Base-by-base conservation (phyloP, 441 rosid species). In the Daphne laureola region DNA sequence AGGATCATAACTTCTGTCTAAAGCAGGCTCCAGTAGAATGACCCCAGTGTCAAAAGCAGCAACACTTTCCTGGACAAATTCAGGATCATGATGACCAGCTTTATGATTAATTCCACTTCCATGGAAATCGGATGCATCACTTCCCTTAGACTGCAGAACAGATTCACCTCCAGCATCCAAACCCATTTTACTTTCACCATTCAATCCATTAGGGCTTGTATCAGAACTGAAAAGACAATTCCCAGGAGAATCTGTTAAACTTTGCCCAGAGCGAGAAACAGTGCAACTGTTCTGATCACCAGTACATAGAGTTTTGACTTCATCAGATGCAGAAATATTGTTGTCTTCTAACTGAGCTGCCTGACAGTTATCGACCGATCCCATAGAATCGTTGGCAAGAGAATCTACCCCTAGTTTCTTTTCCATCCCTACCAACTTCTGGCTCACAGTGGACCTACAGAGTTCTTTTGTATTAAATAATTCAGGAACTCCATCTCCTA, bases 91-190 rank as follows among this genome's bases (percentile, higher is more conserved):
- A 23, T 61, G 57, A 67, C 51, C 66, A 51, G 51, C 46, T 40
- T 43, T 3, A 18, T 46, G 54, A 43, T 66, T 43, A n/a, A 44
- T 46, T 40, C 42, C 55, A 46, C 43, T 52, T 40, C 25, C 47
- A 43, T 18, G 26, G 44, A 41, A 54, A 54, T 46, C 53, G 56
- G 50, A 54, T 4, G 25, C 27, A 26, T 50, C 68, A 55, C 49
- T 62, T 12, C 54, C 63, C 35, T 56, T 47, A 26, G 72, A 51
- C 53, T 17, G 15, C 47, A 43, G 31, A 61, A 52, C 51, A 53
- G 51, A 63, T 65, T 63, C 63, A 55, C 53, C 70, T 43, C 65
- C 50, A 45, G 70, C 63, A 62, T 53, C 57, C 17, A 61, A 49
- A 49, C 14, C 43, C 9, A 71, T 41, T 57, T 65, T 62, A 49